Base-by-base conservation (phyloP, 78 protist genomes). In the Protostelium mycophagum region DNA sequence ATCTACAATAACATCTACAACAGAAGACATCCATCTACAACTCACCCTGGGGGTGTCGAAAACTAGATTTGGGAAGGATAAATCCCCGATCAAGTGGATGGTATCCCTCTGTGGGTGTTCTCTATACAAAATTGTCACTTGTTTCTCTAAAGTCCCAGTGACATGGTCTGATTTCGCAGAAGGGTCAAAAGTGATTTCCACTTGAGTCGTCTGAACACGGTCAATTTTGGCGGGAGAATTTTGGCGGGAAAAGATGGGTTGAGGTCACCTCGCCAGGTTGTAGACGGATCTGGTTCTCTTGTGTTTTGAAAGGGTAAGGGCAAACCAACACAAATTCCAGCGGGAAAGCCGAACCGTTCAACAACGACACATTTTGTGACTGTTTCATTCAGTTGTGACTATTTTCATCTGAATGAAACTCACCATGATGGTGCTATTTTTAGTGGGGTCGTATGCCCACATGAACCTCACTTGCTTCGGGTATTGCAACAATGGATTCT, bases 31-130 rank as follows among this genome's bases (percentile, higher is more conserved):
- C n/a, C n/a, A n/a, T n/a, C n/a, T n/a, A n/a, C n/a, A n/a, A n/a
- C 34, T 63, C 83, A 28, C 34, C 83, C 83, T 28, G 34, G 83
- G 83, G 37, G 10, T 25, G 85, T 85, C 86, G 86, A 91, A 38
- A 73, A 9, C 37, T 35, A 94, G 35, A 85, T 94, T 94, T 31
- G 96, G 96, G 88, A 85, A 94, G 89, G 34, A 31, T n/a, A 91
- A 34, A 29, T 91, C 88, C 31, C 94, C 96, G 5, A 63, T 25
- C 28, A 94, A 88, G 36, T 36, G 73, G 31, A 93, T 36, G 38
- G 34, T 29, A 87, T 87, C 94, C 36, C 83, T 86, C 89, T 91
- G 90, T 84, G 96, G 91, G 38, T 88, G 96, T 38, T 89, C 94
- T 34, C 88, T 87, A 63, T 89, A 94, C 28, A 38, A 0, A 38